These are phyloP conservation scores for Fusarium sp. DNA, from an alignment of 2,329 filamentous ascomycete genomes.

Conservation along the genomic window DNA sequence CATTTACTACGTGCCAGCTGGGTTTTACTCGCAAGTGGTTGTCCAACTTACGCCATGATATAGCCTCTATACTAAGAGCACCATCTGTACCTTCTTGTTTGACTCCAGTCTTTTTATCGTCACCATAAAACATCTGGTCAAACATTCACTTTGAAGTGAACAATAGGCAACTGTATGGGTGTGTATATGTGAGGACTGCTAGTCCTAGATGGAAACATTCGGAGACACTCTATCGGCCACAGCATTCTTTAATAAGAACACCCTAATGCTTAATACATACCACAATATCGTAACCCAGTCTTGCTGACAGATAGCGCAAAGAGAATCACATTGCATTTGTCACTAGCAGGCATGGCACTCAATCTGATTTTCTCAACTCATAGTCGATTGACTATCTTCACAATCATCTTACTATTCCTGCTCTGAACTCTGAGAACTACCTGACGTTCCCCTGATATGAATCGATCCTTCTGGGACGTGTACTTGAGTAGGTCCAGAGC, in stretches of 20 bases:
- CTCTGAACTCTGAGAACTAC: not conserved
- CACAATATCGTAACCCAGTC: not conserved
- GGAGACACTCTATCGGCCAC: not conserved
- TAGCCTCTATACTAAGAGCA: not conserved
- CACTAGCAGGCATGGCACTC: not conserved
- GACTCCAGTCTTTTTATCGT: not conserved
- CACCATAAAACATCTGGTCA: not conserved
- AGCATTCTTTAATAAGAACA: fast-evolving
- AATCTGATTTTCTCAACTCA: no score
- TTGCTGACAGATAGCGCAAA: not conserved
- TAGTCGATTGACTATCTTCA: not conserved
- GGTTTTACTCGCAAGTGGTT: no score
- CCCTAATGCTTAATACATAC: fast-evolving
- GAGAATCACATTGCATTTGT: not conserved
- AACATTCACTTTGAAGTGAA: not conserved
- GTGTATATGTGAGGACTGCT: not conserved
- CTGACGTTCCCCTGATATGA: not conserved
- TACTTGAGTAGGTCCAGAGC: conserved; percentile 4
- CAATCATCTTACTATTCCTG: not conserved
- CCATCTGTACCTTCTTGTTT: no score
- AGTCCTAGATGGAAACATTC: not conserved
- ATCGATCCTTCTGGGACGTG: not conserved
- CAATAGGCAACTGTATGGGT: not conserved
- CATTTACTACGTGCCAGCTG: not conserved
- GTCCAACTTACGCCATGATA: not conserved